Evolutionary conservation across 2,329 filamentous ascomycete species (phyloP), one percentile per base, ranked within the genome.

Genomic region (Penicillium rolfsii): DNA sequence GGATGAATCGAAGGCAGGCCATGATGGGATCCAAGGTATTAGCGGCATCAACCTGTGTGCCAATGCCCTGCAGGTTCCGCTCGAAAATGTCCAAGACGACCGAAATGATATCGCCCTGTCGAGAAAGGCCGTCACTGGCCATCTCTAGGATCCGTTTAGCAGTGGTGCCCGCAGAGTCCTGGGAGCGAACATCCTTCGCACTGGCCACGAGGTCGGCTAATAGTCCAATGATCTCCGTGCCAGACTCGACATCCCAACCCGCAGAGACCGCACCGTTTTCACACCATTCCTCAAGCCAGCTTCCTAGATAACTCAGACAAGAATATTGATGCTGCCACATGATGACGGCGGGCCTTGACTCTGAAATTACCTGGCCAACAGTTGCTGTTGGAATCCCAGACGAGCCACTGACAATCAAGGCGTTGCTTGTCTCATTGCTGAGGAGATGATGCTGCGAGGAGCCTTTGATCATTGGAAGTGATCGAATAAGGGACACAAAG

Each of bases 61-160:
- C 83, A 67, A 72, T 76, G 62, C 70, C 76, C 61, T 80, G 82
- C 60, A 80, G 70, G 64, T 86, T 85, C 67, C 86, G 81, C 68
- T 98, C 95, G 67, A 98, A 89, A 1, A 94, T 91, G 63, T 96
- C 90, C 67, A 93, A 90, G 30, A 98, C 81, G 45, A 97, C 85
- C 11, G 86, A 87, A 55, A 96, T 84, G 55, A 98, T 89, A 73
- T 97, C 94, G 26, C 73, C 74, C 59, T 80, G 74, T 41, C 74
- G 70, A 55, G 79, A 78, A 5, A 85, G 69, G 9, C 81, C 78
- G 65, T 81, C 79, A 61, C 82, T 83, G 14, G 83, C 74, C 65
- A 82, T 77, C 58, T 81, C 81, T 30, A 86, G 69, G 41, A 85
- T 76, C 33, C 73, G 74, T 56, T 78, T 79, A 22, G 75, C 76